Conservation (phyloP, 371 early-diverging fungal species). For the Actinomortierella wolfii region DNA sequence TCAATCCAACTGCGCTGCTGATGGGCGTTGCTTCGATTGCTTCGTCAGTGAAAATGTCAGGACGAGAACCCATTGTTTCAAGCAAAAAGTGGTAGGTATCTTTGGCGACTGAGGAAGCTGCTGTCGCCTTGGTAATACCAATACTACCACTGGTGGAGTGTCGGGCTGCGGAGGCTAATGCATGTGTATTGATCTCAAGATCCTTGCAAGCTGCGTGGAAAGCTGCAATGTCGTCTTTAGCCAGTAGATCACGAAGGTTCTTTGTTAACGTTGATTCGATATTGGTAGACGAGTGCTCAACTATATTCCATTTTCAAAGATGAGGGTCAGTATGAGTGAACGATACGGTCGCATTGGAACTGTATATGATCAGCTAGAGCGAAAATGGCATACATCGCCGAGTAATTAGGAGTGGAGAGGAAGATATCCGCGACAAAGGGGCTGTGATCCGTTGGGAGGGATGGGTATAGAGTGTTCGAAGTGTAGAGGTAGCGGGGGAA, state of each 20-base stretch:
- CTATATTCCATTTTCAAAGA: slow-evolving; percentile 1
- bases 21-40: slow-evolving; percentile 9
- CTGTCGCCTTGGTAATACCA: background rate
- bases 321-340: no score
- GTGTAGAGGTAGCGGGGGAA: background rate
- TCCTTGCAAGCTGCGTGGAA: slow-evolving; percentile 25
- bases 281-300: slow-evolving; percentile 6
- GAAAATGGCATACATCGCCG: background rate
- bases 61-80: slow-evolving; percentile 11
- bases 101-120: slow-evolving; percentile 5
- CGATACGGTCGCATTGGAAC: no score
- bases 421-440: no score
- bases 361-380: no score
- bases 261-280: slow-evolving; percentile 6
- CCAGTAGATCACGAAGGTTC: slow-evolving; percentile 27
- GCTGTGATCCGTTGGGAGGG: background rate
- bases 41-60: background rate
- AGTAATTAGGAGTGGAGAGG: background rate
- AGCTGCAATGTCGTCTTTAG: slow-evolving; percentile 22
- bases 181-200: slow-evolving; percentile 2
- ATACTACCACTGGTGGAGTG: background rate
- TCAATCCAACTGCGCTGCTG: slow-evolving; percentile 26
- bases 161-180: background rate
- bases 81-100: slow-evolving; percentile 31
- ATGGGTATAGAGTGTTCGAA: background rate